Evolutionary conservation across 768 basidiomycete genomes (phyloP).

Genomic region (Mycena rosella): DNA sequence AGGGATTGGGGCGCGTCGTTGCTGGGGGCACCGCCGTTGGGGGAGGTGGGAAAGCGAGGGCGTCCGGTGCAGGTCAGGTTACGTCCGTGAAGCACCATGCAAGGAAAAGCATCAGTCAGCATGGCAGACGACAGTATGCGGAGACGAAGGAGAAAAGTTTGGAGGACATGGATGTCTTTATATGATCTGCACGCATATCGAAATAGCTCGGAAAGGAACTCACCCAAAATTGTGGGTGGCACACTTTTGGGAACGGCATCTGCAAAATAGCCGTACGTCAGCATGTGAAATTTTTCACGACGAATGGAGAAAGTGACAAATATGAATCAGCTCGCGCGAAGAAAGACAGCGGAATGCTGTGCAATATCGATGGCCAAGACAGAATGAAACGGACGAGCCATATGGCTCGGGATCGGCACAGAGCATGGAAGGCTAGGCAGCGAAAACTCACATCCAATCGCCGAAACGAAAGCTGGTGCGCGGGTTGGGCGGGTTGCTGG

Average conservation of each 20-base stretch:
- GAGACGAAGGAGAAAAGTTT: conserved; percentile 28
- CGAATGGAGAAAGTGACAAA: conserved; percentile 36
- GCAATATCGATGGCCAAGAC: conserved; percentile 40
- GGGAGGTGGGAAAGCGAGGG: conserved; percentile 54
- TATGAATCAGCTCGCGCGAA: conserved; percentile 32
- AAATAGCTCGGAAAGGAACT: conserved; percentile 47
- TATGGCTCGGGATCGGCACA: conserved; percentile 15
- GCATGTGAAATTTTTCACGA: conserved; percentile 37
- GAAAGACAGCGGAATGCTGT: conserved; percentile 30
- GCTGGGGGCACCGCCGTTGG: conserved; percentile 42
- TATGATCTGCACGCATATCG: conserved; percentile 29
- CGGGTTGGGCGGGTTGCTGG: conserved; percentile 79
- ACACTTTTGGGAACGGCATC: conserved; percentile 77
- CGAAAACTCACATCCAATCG: conserved; percentile 78
- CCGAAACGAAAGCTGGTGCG: conserved; percentile 75
- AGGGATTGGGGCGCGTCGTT: conserved; percentile 47
- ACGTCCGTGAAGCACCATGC: conserved; percentile 71
- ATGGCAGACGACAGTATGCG: conserved; percentile 39
- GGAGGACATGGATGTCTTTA: conserved; percentile 30
- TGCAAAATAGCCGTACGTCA: conserved; percentile 47
- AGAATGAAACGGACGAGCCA: conserved; percentile 32
- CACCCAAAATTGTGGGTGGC: conserved; percentile 90
- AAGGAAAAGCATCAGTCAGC: conserved; percentile 63
- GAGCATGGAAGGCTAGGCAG: conserved; percentile 30
- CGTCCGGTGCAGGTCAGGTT: conserved; percentile 81